Evolutionary conservation across 768 basidiomycete species (phyloP).

Genomic region (Cubamyces lactineus): DNA sequence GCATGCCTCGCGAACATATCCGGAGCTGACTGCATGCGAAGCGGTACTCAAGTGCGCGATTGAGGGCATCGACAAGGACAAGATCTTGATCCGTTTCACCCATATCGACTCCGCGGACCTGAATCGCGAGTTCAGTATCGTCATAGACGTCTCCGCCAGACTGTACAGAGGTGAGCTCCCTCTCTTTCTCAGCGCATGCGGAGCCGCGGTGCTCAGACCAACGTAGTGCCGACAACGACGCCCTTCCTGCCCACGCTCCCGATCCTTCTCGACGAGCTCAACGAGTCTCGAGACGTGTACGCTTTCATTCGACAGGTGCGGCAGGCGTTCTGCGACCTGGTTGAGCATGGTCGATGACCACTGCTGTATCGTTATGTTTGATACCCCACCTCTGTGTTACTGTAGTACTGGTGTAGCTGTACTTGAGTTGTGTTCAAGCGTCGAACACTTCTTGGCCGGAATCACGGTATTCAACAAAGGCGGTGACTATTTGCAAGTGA

Average conservation of each 20-base stretch:
- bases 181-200: neutral
- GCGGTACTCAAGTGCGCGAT: slow-evolving; percentile 61
- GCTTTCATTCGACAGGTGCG: slow-evolving; percentile 71
- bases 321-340: slow-evolving; percentile 49
- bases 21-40: slow-evolving; percentile 63
- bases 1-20: slow-evolving; percentile 53
- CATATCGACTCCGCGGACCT: slow-evolving; percentile 61
- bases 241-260: slow-evolving; percentile 70
- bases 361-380: no score
- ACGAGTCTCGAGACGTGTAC: slow-evolving; percentile 69
- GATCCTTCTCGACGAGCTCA: slow-evolving; percentile 70
- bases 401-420: no score
- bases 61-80: slow-evolving; percentile 78
- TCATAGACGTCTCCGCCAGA: slow-evolving; percentile 69
- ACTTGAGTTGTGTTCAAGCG: no score
- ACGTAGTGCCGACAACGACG: slow-evolving; percentile 75
- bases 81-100: slow-evolving; percentile 74
- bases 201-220: no score
- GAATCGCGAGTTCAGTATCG: slow-evolving; percentile 69
- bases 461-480: no score
- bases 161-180: slow-evolving; percentile 63
- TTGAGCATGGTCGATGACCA: slow-evolving; percentile 20
- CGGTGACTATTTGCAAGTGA: no score
- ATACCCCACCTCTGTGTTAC: no score
- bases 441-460: no score